These are phyloP conservation scores for Colletotrichum sp. DNA, from an alignment of 2,329 filamentous ascomycete species.

Conservation along the genomic window DNA sequence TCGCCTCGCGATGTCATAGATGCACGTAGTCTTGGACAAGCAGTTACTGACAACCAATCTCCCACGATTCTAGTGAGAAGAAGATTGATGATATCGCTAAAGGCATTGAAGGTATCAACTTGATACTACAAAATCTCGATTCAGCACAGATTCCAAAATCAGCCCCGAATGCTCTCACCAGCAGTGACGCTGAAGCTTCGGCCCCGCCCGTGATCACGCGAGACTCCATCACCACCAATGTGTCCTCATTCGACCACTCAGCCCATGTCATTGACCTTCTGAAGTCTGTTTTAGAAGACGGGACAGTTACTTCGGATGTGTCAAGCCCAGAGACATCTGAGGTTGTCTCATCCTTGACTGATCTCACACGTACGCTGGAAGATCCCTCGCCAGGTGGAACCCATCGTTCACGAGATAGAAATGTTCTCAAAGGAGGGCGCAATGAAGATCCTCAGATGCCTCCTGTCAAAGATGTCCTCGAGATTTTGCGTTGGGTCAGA, in stretches of 20 bases:
- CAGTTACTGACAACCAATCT: not conserved
- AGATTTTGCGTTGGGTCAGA: not conserved
- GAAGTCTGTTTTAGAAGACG: constrained; percentile 14
- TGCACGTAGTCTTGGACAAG: not conserved
- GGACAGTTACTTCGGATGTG: not conserved
- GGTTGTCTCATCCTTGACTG: not conserved
- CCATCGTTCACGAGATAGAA: no score
- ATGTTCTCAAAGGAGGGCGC: not conserved
- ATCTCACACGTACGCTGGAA: not conserved
- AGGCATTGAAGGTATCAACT: not conserved
- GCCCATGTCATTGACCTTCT: constrained; percentile 37
- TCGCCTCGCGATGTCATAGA: not conserved
- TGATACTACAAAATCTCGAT: not conserved
- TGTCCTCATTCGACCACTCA: constrained; percentile 33
- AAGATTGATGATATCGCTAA: not conserved
- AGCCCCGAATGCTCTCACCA: no score
- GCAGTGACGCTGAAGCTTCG: not conserved
- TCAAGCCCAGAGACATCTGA: not conserved
- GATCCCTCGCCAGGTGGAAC: not conserved
- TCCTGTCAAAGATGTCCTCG: not conserved
- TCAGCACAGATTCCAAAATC: not conserved
- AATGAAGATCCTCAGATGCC: not conserved
- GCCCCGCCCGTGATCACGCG: no score
- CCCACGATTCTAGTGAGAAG: not conserved
- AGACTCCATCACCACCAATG: not conserved